Conservation (phyloP, 2,329 filamentous ascomycete species). For the Fusarium liriodendri region DNA sequence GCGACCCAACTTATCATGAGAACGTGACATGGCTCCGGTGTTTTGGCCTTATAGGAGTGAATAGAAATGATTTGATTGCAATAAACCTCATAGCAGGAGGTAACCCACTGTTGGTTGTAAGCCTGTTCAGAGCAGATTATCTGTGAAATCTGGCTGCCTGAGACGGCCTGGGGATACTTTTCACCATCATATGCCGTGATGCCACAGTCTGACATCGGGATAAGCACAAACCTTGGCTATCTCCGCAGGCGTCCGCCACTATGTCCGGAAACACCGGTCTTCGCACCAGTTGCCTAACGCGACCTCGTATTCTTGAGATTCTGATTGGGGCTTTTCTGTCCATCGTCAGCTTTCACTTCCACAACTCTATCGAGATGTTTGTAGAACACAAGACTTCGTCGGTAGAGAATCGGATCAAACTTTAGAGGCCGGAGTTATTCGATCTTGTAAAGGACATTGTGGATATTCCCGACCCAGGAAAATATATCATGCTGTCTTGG, state of each 20-base stretch:
- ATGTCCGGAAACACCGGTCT: neutral
- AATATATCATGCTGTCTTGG: neutral
- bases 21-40: neutral
- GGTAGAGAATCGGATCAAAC: neutral
- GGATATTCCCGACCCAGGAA: neutral
- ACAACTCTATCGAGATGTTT: neutral
- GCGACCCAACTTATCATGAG: neutral
- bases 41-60: too few species aligned
- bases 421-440: neutral
- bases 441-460: neutral
- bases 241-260: neutral
- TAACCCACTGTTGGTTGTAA: neutral
- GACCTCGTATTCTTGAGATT: neutral
- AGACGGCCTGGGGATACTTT: too few species aligned
- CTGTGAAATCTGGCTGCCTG: neutral
- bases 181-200: neutral
- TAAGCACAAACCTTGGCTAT: neutral
- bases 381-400: neutral
- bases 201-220: neutral
- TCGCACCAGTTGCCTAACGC: neutral
- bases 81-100: neutral
- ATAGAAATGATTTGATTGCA: neutral
- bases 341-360: neutral
- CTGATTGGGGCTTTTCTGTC: neutral
- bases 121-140: neutral